These are phyloP conservation scores for Aspergillus vadensis DNA, from an alignment of 2,329 filamentous ascomycete species.

Conservation along the genomic window DNA sequence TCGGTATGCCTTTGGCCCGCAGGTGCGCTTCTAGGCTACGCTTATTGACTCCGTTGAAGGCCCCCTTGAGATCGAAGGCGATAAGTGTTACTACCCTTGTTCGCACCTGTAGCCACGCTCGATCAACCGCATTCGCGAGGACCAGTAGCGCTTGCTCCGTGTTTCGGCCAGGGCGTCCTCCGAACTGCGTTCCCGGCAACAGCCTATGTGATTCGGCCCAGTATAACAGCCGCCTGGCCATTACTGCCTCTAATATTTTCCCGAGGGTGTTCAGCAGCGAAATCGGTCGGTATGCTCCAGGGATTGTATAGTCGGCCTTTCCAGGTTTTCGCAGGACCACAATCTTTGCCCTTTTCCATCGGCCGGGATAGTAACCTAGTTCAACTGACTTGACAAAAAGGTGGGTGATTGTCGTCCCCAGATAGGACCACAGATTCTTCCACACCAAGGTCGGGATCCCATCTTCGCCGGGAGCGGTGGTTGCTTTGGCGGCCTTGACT, in stretches of 20 bases:
- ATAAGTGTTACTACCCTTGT: constrained; percentile 22
- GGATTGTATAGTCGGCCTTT: constrained; percentile 28
- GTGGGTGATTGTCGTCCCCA: constrained; percentile 5
- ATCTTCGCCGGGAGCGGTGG: background rate
- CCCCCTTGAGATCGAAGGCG: constrained; percentile 22
- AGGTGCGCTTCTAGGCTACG: constrained; percentile 11
- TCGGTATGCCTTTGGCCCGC: constrained; percentile 1
- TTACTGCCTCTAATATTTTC: constrained; percentile 24
- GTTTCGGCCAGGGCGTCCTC: constrained; percentile 20
- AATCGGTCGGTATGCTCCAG: constrained; percentile 29
- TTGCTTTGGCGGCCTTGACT: no score
- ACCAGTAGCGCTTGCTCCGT: constrained; percentile 28
- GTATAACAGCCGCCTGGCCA: constrained; percentile 20
- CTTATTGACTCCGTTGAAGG: constrained; percentile 25
- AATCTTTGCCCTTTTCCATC: constrained; percentile 23
- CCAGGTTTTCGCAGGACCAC: constrained; percentile 27
- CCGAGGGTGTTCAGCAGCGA: constrained; percentile 28
- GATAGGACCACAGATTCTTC: constrained; percentile 14
- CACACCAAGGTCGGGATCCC: constrained; percentile 10
- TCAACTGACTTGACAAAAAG: constrained; percentile 20
- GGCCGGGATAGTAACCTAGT: constrained; percentile 21
- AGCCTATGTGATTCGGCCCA: constrained; percentile 23
- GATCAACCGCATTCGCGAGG: constrained; percentile 21
- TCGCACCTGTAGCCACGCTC: constrained; percentile 12
- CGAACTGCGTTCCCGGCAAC: constrained; percentile 27